phyloP scores from a whole-genome alignment of 257 asterid species.

The Primulina huaijiensis region DNA sequence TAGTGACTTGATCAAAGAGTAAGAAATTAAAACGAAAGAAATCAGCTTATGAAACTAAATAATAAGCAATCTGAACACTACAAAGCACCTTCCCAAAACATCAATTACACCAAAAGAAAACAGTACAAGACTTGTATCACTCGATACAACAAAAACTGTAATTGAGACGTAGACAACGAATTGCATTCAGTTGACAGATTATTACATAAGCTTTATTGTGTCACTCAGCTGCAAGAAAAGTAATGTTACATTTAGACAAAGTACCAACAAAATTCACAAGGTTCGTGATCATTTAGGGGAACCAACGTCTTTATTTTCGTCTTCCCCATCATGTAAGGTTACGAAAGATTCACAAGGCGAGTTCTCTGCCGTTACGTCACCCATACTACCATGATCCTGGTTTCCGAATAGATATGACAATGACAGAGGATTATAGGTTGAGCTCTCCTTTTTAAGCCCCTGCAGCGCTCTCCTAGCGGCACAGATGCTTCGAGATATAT shows the following conservation, averaged over 20 bases:
- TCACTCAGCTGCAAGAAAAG: conserved; percentile 11
- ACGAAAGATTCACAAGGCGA: conserved; percentile 45
- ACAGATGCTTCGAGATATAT: conserved; percentile 59
- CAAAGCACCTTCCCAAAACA: neutral
- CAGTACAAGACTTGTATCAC: neutral
- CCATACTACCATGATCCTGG: conserved; percentile 41
- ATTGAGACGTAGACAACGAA: conserved; percentile 7
- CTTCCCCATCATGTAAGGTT: conserved; percentile 37
- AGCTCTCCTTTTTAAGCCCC: conserved; percentile 63
- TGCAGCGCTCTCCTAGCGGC: conserved; percentile 75
- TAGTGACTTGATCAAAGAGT: neutral
- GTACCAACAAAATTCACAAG: conserved; percentile 2
- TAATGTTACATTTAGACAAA: neutral
- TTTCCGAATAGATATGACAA: conserved; percentile 54
- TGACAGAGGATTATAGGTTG: conserved; percentile 68
- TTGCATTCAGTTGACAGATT: conserved; percentile 21
- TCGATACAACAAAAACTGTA: neutral
- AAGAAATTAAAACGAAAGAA: neutral
- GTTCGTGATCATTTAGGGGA: conserved; percentile 30
- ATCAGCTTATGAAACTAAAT: neutral
- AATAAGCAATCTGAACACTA: neutral
- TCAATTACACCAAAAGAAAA: neutral
- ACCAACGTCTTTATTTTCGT: conserved; percentile 30
- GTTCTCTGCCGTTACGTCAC: conserved; percentile 59
- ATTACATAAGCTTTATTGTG: conserved; percentile 6